A percentile compares a stretch with the other conserved stretches of the same genome.
phyloP scores from a whole-genome alignment of 169 alveolate genomes.

The Cytauxzoon felis region DNA sequence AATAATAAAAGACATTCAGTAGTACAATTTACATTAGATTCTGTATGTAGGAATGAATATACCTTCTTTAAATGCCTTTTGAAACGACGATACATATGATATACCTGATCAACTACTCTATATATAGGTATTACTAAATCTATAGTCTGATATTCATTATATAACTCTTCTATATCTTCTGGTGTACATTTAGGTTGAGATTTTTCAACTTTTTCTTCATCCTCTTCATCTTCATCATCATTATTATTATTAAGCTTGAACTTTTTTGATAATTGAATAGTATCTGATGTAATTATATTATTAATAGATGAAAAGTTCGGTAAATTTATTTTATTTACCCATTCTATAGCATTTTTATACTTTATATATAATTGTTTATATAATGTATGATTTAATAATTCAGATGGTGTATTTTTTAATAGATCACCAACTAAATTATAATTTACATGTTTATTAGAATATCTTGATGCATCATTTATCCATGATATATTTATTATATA shows the following conservation, averaged over 20 bases:
- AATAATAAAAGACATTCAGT: conserved; percentile 39
- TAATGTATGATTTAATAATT: conserved; percentile 5
- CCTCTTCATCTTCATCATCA: not conserved
- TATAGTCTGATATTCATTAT: conserved; percentile 21
- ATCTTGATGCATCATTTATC: conserved; percentile 27
- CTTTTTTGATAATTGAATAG: not conserved
- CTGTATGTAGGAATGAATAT: conserved; percentile 14
- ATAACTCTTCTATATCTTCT: conserved; percentile 27
- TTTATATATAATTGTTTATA: conserved; percentile 12
- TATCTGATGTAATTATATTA: not conserved
- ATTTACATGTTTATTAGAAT: conserved; percentile 33
- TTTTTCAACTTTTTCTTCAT: not conserved
- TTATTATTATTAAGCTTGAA: not conserved
- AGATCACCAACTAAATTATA: conserved; percentile 22
- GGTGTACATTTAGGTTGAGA: conserved; percentile 8
- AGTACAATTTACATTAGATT: conserved; percentile 22
- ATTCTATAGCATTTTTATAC: conserved; percentile 11
- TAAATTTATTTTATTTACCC: conserved; percentile 5
- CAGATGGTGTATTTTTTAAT: conserved; percentile 31
- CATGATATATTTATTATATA: conserved; percentile 36
- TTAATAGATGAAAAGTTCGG: conserved; percentile 18
- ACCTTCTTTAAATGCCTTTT: conserved; percentile 33
- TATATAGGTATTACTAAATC: conserved; percentile 24
- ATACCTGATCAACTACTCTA: conserved; percentile 42
- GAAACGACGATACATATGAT: conserved; percentile 21